Evolutionary conservation across 1,139 yeast genomes (phyloP).

Genomic region (Sporopachydermia cereana): DNA sequence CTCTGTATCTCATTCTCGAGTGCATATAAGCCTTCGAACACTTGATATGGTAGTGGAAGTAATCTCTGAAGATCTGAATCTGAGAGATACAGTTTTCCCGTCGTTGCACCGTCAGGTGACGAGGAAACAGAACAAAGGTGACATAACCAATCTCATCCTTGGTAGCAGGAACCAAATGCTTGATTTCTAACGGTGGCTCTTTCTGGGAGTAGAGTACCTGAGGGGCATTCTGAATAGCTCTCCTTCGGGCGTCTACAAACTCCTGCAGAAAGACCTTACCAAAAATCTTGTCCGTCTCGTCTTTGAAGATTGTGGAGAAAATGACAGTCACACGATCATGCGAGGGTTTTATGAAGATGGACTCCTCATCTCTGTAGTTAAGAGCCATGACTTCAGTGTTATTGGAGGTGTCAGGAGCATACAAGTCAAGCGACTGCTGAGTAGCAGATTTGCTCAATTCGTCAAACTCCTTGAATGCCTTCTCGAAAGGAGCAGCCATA

Average conservation of each 20-base stretch:
- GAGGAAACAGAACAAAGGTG: conserved; percentile 42
- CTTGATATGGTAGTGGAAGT: conserved; percentile 96
- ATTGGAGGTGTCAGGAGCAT: conserved; percentile 37
- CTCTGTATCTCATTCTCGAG: conserved; percentile 95
- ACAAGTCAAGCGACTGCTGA: conserved; percentile 37
- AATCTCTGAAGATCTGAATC: conserved; percentile 85
- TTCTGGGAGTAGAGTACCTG: conserved; percentile 85
- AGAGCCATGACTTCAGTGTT: conserved; percentile 58
- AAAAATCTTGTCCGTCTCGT: conserved; percentile 91
- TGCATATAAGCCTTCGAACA: conserved; percentile 98
- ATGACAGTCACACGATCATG: conserved; percentile 95
- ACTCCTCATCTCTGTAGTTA: conserved; percentile 87
- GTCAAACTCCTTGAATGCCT: conserved; percentile 73
- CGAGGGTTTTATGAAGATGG: conserved; percentile 82
- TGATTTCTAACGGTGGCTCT: conserved; percentile 89
- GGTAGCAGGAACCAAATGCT: conserved; percentile 27
- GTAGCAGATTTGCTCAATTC: conserved; percentile 41
- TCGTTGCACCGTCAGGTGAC: conserved; percentile 64
- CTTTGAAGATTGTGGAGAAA: conserved; percentile 88
- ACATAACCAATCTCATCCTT: conserved; percentile 29
- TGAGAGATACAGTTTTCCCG: conserved; percentile 80
- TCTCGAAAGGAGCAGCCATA: conserved; percentile 86
- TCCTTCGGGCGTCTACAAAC: conserved; percentile 92
- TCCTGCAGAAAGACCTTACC: conserved; percentile 95
- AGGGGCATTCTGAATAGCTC: conserved; percentile 96